Evolutionary conservation across 495 filamentous ascomycete species (phyloP), one percentile per base, ranked within the genome.

Genomic region (Usnea hakonensis): DNA sequence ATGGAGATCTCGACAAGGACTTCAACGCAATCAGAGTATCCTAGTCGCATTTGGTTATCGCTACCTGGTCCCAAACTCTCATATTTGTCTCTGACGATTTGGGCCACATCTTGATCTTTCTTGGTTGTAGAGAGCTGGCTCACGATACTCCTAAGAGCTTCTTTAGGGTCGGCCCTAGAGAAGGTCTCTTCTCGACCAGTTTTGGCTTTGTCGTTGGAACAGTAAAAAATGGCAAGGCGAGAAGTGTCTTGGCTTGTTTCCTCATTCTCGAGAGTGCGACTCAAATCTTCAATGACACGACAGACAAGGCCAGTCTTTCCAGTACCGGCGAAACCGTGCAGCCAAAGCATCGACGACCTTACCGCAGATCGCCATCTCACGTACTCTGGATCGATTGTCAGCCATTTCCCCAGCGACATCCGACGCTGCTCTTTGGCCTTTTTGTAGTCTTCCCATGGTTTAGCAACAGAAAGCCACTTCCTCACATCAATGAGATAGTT

Each of bases 291-390:
- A 4, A 62, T 33, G 10, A 62, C 64, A 19, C 59, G 58, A 50
- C 64, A 65, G 21, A 58, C 64, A 30, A 65, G 58, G 13, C 64
- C 64, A 2, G 64, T 65, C 52, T 65, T 65, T 13, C 64, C 64
- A 7, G 64, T 65, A 21, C 64, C 59, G 33, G 64, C 64, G 40
- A 65, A 65, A 9, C 59, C 64, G 19, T 62, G 48, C 38, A 65
- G 40, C 64, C 64, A 65, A n/a, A 65, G 59, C 1, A 65, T n/a
- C 9, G 64, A 65, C 38, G 64, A 65, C 11, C 30, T 23, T n/a
- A 5, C 21, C 3, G 59, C 58, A 17, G 8, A 30, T 26, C 44
- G 38, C 64, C 64, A 65, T 0, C 26, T n/a, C 33, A 17, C 26
- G 33, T 50, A 65, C 26, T 56, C 57, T 1, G 8, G 23, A 11